Conservation (phyloP, 2,329 filamentous ascomycete species). For the Diaporthe sp. region DNA sequence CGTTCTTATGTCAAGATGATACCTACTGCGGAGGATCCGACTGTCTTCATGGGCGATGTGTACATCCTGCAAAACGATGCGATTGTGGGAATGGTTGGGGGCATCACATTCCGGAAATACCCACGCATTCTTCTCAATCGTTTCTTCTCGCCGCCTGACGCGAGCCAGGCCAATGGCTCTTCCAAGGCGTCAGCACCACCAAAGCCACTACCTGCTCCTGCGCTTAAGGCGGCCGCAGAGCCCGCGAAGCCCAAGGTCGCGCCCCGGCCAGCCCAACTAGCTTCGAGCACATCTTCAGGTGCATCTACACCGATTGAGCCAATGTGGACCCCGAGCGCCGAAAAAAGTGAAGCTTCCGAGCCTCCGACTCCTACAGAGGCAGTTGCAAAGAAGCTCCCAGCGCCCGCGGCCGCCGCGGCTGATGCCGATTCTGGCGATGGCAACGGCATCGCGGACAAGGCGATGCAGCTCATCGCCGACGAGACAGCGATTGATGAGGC, state of each 20-base stretch:
- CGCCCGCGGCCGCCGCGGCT: background rate
- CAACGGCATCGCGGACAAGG: background rate
- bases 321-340: slow-evolving; percentile 51
- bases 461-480: background rate
- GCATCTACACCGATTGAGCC: slow-evolving; percentile 27
- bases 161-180: background rate
- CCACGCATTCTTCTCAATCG: background rate
- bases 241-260: background rate
- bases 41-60: background rate
- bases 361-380: background rate
- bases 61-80: background rate
- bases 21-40: background rate
- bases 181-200: background rate
- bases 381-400: background rate
- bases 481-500: background rate
- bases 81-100: background rate
- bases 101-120: background rate
- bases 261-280: slow-evolving; percentile 41
- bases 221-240: background rate
- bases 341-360: slow-evolving; percentile 45
- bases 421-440: background rate
- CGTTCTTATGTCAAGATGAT: slow-evolving; percentile 9
- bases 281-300: slow-evolving; percentile 21
- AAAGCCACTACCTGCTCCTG: background rate
- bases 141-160: background rate